Evolutionary conservation across 345 rosid genomes (phyloP), one percentile per base, ranked within the genome.

Genomic region (Triadica sebifera): DNA sequence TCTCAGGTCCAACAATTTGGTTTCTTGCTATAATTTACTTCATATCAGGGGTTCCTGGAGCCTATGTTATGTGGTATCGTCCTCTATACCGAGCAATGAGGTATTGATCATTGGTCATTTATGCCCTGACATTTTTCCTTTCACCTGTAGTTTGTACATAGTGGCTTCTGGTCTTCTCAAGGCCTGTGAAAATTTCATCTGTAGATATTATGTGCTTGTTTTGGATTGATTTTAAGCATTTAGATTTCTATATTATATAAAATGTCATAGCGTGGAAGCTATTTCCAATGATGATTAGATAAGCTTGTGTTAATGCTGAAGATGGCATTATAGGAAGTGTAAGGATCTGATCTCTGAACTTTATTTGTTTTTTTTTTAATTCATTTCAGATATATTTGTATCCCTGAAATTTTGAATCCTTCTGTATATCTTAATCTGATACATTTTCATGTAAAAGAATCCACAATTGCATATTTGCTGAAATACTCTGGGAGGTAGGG

Each of bases 81-180:
- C 99, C 99, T 67, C 89, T 96, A 53, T 96, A 96, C 78, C 89
- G 93, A 76, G 99, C 99, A 75, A 88, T 89, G 86, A 93, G 99
- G 99, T 96, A 91, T 34, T 71, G 22, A 39, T 67, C 55, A 65
- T 51, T 24, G 46, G 19, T 61, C 52, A 46, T 65, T 58, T 12
- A 51, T 50, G 67, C 51, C 50, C 52, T 73, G 41, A 62, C 17
- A n/a, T 25, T 52, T 65, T 19, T 22, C 41, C 41, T 72, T 68
- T 20, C 8, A 46, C 47, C 46, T 29, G 55, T 46, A 47, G 11
- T 19, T 3, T 0, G 11, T 38, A 46, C 24, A 20, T 37, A 25
- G 6, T 9, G 41, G 20, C 25, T n/a, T 64, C 9, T 38, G 9
- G 46, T 59, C 7, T 7, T 25, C 5, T 59, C 29, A 17, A 62